Evolutionary conservation across 352 stramenopile species (phyloP).

Genomic region (Blastocystis sp.): DNA sequence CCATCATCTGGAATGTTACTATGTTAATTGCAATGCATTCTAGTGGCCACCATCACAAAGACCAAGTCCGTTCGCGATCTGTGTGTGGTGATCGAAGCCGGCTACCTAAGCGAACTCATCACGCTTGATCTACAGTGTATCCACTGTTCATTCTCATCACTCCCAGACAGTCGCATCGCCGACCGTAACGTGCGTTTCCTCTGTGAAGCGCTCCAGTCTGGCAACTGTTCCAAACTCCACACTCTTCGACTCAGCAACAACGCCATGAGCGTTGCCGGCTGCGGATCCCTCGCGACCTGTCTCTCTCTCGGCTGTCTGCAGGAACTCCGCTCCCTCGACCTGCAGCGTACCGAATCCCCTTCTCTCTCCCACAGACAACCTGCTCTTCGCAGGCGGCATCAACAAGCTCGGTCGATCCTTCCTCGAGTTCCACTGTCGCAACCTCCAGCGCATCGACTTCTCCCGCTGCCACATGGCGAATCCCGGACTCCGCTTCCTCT

Average conservation of each 20-base stretch:
- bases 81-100: background rate
- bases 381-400: slow-evolving; percentile 20
- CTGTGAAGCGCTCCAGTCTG: background rate
- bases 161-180: slow-evolving; percentile 19
- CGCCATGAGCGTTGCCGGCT: background rate
- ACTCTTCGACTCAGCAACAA: slow-evolving; percentile 34
- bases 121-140: slow-evolving; percentile 38
- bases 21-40: background rate
- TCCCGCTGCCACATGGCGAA: slow-evolving; percentile 34
- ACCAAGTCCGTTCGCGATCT: background rate
- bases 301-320: background rate
- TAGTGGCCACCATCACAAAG: slow-evolving; percentile 32
- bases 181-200: slow-evolving; percentile 3
- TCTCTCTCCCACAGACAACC: slow-evolving; percentile 9
- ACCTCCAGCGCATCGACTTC: slow-evolving; percentile 28
- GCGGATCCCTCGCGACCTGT: background rate
- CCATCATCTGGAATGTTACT: background rate
- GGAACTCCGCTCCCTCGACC: background rate
- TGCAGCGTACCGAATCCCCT: background rate
- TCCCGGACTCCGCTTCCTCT: background rate
- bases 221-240: background rate
- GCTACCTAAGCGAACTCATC: background rate
- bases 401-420: background rate
- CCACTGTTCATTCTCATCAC: background rate
- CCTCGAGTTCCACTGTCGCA: slow-evolving; percentile 28